phyloP scores from a whole-genome alignment of 495 filamentous ascomycete genomes.

The Aspergillus taichungensis region DNA sequence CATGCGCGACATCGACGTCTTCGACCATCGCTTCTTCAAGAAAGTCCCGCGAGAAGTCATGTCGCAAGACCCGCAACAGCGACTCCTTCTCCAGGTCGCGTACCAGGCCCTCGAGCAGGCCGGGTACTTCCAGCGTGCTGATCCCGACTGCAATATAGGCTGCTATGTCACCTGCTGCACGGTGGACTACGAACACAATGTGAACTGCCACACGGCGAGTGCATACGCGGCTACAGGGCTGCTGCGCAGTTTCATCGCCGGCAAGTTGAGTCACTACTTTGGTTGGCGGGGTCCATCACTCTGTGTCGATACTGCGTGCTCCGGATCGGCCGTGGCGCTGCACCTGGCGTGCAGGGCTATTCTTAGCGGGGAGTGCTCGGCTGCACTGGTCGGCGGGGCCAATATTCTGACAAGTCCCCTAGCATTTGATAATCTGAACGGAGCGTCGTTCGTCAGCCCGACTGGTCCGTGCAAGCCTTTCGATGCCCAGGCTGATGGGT shows the following conservation, averaged over 20 bases:
- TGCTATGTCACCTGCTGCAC: conserved; percentile 25
- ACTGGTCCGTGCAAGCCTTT: conserved; percentile 58
- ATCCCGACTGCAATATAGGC: conserved; percentile 17
- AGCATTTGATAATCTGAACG: conserved; percentile 28
- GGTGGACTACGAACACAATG: conserved; percentile 33
- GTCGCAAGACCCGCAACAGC: conserved; percentile 45
- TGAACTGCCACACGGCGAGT: conserved; percentile 21
- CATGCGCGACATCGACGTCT: conserved; percentile 32
- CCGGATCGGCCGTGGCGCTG: conserved; percentile 34
- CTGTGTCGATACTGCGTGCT: conserved; percentile 41
- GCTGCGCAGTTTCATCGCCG: conserved; percentile 27
- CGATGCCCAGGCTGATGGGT: conserved; percentile 61
- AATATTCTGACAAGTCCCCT: conserved; percentile 32
- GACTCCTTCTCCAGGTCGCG: conserved; percentile 37
- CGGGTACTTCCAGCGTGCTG: conserved; percentile 24
- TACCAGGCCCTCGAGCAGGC: conserved; percentile 44
- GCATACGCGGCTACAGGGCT: conserved; percentile 32
- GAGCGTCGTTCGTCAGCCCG: conserved; percentile 28
- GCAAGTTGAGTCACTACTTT: conserved; percentile 33
- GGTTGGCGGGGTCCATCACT: conserved; percentile 42
- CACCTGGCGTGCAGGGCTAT: conserved; percentile 31
- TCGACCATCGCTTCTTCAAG: conserved; percentile 48
- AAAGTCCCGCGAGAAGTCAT: conserved; percentile 36
- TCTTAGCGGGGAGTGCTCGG: conserved; percentile 26
- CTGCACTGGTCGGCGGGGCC: conserved; percentile 34